phyloP scores from a whole-genome alignment of 2,329 filamentous ascomycete genomes.

The Elsinoe necatrix region DNA sequence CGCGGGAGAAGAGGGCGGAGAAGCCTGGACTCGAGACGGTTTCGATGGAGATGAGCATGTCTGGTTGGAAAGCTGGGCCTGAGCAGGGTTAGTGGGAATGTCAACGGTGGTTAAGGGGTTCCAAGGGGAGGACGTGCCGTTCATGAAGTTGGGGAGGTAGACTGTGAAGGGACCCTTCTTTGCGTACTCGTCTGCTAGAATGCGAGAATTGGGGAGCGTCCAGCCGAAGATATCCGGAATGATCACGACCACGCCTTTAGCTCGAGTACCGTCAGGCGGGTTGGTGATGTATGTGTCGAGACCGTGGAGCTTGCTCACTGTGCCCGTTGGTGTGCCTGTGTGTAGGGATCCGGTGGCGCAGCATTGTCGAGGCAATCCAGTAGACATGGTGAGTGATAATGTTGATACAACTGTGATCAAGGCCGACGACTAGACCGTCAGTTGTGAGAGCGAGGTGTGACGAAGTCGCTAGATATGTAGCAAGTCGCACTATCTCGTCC shows the following conservation, averaged over 20 bases:
- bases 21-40: constrained; percentile 26
- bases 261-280: constrained; percentile 23
- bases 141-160: constrained; percentile 33
- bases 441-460: background rate
- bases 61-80: constrained; percentile 24
- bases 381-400: background rate
- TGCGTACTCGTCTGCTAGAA: constrained; percentile 32
- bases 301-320: constrained; percentile 29
- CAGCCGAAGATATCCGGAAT: constrained; percentile 34
- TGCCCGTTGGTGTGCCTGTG: constrained; percentile 30
- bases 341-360: constrained; percentile 33
- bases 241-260: constrained; percentile 32
- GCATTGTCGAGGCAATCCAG: constrained; percentile 23
- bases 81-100: background rate
- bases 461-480: background rate
- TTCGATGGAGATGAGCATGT: constrained; percentile 26
- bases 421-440: too few relatives aligned
- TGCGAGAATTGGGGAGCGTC: constrained; percentile 29
- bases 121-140: constrained; percentile 21
- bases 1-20: constrained; percentile 27
- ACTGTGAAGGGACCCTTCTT: constrained; percentile 26
- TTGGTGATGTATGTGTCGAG: constrained; percentile 32
- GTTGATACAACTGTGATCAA: background rate
- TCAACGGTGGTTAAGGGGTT: background rate
- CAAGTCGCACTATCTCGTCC: background rate